Conservation (phyloP, 208 protist genomes). For the Wallacemonas collosoma region DNA sequence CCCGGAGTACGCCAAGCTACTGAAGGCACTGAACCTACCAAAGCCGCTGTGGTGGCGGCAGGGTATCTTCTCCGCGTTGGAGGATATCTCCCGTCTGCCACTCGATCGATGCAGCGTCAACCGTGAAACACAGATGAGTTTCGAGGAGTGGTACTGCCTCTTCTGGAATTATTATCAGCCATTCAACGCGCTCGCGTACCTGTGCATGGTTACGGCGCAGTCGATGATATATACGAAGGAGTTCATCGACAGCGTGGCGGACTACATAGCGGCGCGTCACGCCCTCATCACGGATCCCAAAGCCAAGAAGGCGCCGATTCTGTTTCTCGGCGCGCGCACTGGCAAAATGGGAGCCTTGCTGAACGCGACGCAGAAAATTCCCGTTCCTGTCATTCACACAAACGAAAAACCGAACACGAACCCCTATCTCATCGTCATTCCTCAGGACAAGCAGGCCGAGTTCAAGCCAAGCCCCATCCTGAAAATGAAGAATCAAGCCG, state of each 20-base stretch:
- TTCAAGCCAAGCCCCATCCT: conserved; percentile 85
- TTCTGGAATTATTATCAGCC: conserved; percentile 91
- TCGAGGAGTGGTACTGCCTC: conserved; percentile 88
- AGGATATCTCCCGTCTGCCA: conserved; percentile 87
- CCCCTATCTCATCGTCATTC: conserved; percentile 86
- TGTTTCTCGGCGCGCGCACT: conserved; percentile 74
- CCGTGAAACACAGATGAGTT: conserved; percentile 58
- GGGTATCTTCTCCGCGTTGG: conserved; percentile 62
- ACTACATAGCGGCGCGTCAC: conserved; percentile 80
- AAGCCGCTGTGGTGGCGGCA: conserved; percentile 78
- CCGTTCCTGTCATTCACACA: conserved; percentile 76
- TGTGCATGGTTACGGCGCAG: conserved; percentile 83
- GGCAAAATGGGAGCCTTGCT: conserved; percentile 80
- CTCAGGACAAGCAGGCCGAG: conserved; percentile 70
- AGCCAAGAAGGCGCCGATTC: conserved; percentile 76
- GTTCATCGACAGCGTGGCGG: conserved; percentile 69
- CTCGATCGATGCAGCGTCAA: conserved; percentile 75
- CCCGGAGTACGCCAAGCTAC: conserved; percentile 52
- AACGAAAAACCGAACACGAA: conserved; percentile 88
- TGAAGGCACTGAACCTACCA: conserved; percentile 54
- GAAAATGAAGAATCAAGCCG: conserved; percentile 79
- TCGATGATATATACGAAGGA: conserved; percentile 69
- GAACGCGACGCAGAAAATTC: conserved; percentile 76
- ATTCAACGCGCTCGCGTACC: conserved; percentile 73
- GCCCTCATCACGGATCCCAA: conserved; percentile 60